Base-by-base conservation (phyloP, 139 green algal species). In the Closterium sp. region DNA sequence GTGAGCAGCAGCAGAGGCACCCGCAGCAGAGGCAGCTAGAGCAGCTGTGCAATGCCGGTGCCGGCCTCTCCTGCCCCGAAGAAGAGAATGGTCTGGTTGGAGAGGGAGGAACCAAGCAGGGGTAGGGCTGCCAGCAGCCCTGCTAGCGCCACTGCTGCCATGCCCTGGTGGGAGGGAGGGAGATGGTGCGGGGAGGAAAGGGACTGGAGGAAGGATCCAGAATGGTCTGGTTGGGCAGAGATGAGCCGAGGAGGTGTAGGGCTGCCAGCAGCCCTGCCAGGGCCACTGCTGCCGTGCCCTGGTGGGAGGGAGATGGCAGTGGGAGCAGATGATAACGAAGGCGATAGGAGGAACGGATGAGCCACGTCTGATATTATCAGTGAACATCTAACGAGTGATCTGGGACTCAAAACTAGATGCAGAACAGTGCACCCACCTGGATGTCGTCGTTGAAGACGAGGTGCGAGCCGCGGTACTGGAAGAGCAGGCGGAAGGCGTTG, bases 361-460 rank as follows among this genome's bases (percentile, higher is more conserved):
- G n/a, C n/a, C n/a, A n/a, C n/a, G n/a, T n/a, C n/a, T n/a, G n/a
- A n/a, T n/a, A n/a, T n/a, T n/a, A n/a, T n/a, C n/a, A n/a, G n/a
- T n/a, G n/a, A n/a, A n/a, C n/a, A n/a, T n/a, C n/a, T n/a, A n/a
- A n/a, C n/a, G n/a, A n/a, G n/a, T n/a, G n/a, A n/a, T n/a, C n/a
- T n/a, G n/a, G n/a, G n/a, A n/a, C n/a, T n/a, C n/a, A n/a, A n/a
- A n/a, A n/a, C n/a, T n/a, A n/a, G n/a, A n/a, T n/a, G n/a, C n/a
- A n/a, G n/a, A n/a, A n/a, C 28, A 4, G 50, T 45, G 5, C 4
- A 9, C 86, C 28, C 86, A 88, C 86, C 90, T 98, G 96, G 38
- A 99, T 98, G 90, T 99, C 97, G 89, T 99, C 97, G 94, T 99
- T 99, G 95, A 99, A 99, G 34, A 92, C 96, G 90, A 96, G 96